Percentiles rank a stretch among this genome's conserved stretches.
These are phyloP conservation scores for Jamesozyma rosinii DNA, from an alignment of 805 yeast species.

Conservation along the genomic window DNA sequence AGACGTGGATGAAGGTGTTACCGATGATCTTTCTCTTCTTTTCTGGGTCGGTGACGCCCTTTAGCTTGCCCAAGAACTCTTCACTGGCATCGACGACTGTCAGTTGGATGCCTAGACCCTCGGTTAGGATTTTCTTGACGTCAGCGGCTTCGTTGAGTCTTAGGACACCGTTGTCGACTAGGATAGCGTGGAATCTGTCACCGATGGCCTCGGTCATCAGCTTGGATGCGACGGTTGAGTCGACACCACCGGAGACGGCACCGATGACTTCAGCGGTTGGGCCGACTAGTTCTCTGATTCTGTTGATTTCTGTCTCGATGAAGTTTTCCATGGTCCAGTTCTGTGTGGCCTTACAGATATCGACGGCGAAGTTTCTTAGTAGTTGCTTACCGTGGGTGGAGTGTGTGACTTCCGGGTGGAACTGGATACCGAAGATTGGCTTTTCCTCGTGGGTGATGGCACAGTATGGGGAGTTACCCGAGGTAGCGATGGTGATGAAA, in stretches of 20 bases:
- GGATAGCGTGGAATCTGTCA: constrained; percentile 94
- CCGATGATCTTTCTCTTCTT: constrained; percentile 98
- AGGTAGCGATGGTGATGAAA: constrained; percentile 79
- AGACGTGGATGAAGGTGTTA: constrained; percentile 92
- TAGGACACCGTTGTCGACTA: constrained; percentile 97
- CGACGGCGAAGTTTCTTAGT: constrained; percentile 86
- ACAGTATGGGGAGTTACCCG: constrained; percentile 91
- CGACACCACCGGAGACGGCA: constrained; percentile 99
- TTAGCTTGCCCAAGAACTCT: constrained; percentile 73
- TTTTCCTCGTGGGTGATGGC: constrained; percentile 74
- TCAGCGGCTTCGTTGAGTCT: constrained; percentile 84
- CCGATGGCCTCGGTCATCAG: constrained; percentile 97
- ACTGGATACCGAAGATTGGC: constrained; percentile 87
- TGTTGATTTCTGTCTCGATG: constrained; percentile 88
- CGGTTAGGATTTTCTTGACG: constrained; percentile 82
- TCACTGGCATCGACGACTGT: constrained; percentile 92
- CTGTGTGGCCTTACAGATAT: constrained; percentile 75
- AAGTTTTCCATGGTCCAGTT: constrained; percentile 98
- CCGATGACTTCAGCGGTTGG: constrained; percentile 98
- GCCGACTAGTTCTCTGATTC: constrained; percentile 86
- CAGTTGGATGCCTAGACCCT: constrained; percentile 88
- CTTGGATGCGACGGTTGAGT: constrained; percentile 98
- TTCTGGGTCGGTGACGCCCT: constrained; percentile 96
- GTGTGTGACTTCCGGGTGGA: constrained; percentile 98
- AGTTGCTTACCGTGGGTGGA: constrained; percentile 82